Conservation (phyloP, 2,329 filamentous ascomycete species). For the Cercospora berteroae region DNA sequence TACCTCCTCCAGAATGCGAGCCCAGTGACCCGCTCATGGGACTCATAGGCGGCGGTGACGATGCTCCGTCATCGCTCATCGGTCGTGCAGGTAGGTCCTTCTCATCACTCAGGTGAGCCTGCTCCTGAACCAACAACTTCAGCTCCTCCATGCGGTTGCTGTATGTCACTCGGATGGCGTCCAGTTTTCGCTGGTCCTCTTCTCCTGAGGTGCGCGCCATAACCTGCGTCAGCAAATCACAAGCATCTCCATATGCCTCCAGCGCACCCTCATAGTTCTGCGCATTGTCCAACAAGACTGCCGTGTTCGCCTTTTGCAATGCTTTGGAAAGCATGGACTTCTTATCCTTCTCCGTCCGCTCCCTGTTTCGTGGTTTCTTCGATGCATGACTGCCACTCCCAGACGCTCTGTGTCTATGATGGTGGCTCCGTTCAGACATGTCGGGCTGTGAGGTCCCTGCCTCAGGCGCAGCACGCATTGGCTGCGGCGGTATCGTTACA, state of each 20-base stretch:
- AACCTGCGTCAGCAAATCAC: constrained; percentile 80
- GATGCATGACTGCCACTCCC: constrained; percentile 16
- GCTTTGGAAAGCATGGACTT: constrained; percentile 97
- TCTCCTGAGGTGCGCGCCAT: constrained; percentile 79
- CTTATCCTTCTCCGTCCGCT: constrained; percentile 55
- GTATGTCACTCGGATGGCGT: constrained; percentile 90
- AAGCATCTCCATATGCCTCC: constrained; percentile 87
- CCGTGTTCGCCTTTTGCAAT: constrained; percentile 90
- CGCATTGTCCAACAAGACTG: constrained; percentile 92
- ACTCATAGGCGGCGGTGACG: constrained; percentile 37
- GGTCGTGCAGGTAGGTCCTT: constrained; percentile 76
- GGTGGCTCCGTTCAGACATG: constrained; percentile 12
- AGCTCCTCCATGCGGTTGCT: constrained; percentile 86
- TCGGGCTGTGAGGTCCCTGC: constrained; percentile 17
- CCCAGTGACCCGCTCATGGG: constrained; percentile 37
- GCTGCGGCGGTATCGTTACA: constrained; percentile 19
- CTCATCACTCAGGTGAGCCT: constrained; percentile 46
- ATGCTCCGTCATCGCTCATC: constrained; percentile 58
- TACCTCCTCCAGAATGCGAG: constrained; percentile 1
- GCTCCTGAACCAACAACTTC: constrained; percentile 62
- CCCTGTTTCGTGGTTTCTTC: constrained; percentile 36
- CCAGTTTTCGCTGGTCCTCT: constrained; percentile 85
- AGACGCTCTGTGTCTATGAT: constrained; percentile 6
- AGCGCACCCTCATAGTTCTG: constrained; percentile 91
- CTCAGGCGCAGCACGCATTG: constrained; percentile 13